Evolutionary conservation across 805 yeast species (phyloP), one percentile per base, ranked within the genome.

Genomic region (Pichia californica): DNA sequence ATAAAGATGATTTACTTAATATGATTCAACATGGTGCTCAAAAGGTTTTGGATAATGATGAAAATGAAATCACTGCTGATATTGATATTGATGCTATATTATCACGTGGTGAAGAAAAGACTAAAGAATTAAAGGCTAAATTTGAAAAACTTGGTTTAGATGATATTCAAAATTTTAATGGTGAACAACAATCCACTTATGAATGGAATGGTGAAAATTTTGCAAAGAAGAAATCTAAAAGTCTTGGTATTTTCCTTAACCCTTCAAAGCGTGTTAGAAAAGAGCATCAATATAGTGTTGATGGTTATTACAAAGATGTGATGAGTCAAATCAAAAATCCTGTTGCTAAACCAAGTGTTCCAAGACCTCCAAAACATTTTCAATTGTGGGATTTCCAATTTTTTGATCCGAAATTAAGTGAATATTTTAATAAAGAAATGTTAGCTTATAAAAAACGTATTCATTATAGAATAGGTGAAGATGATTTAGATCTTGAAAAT

Each of bases 21-120:
- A 93, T 93, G 98, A 91, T 91, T 62, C 98, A 91, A 63, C 95
- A 83, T 63, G 99, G 99, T 46, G 99, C 99, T 1, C 82, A 83
- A 59, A 78, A 81, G 36, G 89, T 93, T 16, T 83, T 93, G 61
- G 91, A 85, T 48, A 56, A 61, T 21, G 53, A 57, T 13, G 54
- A 33, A 6, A 50, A 48, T 38, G 56, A 37, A 21, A 48, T 52
- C 20, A 61, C 47, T 5, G 46, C 53, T n/a, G 79, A 77, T 43
- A 81, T 76, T 42, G 47, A 49, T 31, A 51, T 50, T 33, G 96
- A 91, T 60, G 86, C 73, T 0, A 87, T 93, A 54, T 71, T 93
- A 53, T 73, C 73, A 46, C 77, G 77, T 53, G 96, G 98, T 44
- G 85, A 87, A 45, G 83, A 78, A 50, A 86, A 84, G 49, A 93